phyloP scores from a whole-genome alignment of 73 alveolate genomes.

The Paramecium sonneborni region DNA sequence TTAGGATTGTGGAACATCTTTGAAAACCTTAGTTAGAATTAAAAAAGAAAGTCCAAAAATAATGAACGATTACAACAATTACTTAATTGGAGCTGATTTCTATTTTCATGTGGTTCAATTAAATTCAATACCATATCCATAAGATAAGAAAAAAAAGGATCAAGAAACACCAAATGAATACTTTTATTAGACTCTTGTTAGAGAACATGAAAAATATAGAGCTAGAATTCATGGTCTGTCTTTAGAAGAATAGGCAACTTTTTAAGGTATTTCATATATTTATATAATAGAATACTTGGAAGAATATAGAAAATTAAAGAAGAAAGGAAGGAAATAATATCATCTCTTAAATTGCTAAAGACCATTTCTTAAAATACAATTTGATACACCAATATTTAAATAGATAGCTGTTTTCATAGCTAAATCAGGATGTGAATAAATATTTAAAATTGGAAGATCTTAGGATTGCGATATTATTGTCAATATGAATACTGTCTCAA shows the following conservation, averaged over 20 bases:
- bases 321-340: conserved; percentile 26
- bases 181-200: neutral
- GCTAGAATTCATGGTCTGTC: conserved; percentile 35
- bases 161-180: neutral
- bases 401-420: neutral
- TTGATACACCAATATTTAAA: conserved; percentile 1
- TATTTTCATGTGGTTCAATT: conserved; percentile 4
- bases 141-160: neutral
- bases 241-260: neutral
- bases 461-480: conserved; percentile 25
- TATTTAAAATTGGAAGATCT: conserved; percentile 52
- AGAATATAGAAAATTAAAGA: neutral
- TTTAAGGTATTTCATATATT: neutral
- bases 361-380: conserved; percentile 34
- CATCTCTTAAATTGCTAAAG: neutral
- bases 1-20: neutral
- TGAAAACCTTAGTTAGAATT: conserved; percentile 3
- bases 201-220: neutral
- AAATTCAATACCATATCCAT: neutral
- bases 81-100: conserved; percentile 38
- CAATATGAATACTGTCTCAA: conserved; percentile 39
- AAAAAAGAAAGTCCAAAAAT: neutral
- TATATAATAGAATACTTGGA: neutral
- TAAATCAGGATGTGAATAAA: neutral
- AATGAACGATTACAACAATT: neutral